A percentile compares a stretch with the other conserved stretches of the same genome.
Evolutionary conservation across 192 early-diverging fungal genomes (phyloP).

Genomic region (Cetraspora pellucida): DNA sequence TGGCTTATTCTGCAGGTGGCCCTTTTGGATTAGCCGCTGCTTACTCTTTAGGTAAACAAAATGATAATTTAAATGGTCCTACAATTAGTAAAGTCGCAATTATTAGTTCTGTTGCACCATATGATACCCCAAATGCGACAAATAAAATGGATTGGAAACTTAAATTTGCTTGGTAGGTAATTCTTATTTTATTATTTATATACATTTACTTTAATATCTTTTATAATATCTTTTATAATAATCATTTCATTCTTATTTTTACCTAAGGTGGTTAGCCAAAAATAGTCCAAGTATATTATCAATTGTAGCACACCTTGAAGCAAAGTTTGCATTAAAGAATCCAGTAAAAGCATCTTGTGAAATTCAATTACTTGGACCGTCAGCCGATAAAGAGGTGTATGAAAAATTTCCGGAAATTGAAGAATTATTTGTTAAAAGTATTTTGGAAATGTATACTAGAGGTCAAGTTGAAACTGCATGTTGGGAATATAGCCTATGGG

Average conservation of each 20-base stretch:
- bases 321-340: neutral
- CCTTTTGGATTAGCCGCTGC: constrained; percentile 29
- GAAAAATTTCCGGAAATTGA: constrained; percentile 12
- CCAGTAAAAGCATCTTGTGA: constrained; percentile 12
- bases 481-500: constrained; percentile 31
- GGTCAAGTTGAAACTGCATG: constrained; percentile 28
- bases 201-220: neutral
- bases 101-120: constrained; percentile 33
- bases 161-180: constrained; percentile 36
- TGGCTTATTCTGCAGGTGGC: constrained; percentile 35
- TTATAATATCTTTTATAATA: neutral
- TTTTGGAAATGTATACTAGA: constrained; percentile 28
- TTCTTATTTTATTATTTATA: neutral
- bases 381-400: constrained; percentile 3
- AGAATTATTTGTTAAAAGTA: constrained; percentile 24
- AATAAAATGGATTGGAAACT: constrained; percentile 25
- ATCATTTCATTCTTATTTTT: neutral
- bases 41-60: constrained; percentile 19
- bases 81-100: constrained; percentile 18
- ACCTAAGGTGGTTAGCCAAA: constrained; percentile 20
- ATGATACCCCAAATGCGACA: constrained; percentile 12
- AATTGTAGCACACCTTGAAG: constrained; percentile 19
- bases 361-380: neutral
- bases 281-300: constrained; percentile 8
- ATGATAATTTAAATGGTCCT: neutral